Evolutionary conservation across 345 rosid species (phyloP).

Genomic region (Arabidopsis thaliana): DNA sequence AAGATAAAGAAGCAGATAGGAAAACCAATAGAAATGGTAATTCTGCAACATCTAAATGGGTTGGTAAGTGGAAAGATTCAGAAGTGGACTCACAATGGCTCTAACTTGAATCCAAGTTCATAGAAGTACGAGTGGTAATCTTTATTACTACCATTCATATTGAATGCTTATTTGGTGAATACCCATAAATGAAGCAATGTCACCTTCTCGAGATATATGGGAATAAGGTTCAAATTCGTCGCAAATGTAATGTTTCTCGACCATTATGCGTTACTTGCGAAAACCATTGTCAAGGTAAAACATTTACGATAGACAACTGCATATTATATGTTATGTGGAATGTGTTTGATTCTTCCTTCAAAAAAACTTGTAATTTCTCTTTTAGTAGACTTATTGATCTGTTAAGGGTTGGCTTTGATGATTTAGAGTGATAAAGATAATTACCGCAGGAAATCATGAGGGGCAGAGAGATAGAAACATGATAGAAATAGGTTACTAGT

Average conservation of each 20-base stretch:
- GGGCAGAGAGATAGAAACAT: not conserved
- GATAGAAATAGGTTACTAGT: not conserved
- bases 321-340: too few relatives aligned
- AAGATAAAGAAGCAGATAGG: not conserved
- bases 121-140: slow-evolving; percentile 53
- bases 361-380: not conserved
- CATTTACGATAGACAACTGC: too few relatives aligned
- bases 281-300: not conserved
- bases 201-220: not conserved
- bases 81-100: slow-evolving; percentile 67
- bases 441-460: not conserved
- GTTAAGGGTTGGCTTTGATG: not conserved
- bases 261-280: not conserved
- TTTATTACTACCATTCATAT: not conserved
- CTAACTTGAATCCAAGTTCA: slow-evolving; percentile 86
- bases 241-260: not conserved
- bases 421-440: not conserved
- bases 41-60: not conserved
- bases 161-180: not conserved
- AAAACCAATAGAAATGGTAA: not conserved
- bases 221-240: not conserved
- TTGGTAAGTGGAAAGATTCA: not conserved
- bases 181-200: slow-evolving; percentile 1
- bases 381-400: not conserved
- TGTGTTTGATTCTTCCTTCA: too few relatives aligned